Evolutionary conservation across 148 eudicot genomes (phyloP).

Genomic region (Pouteria glomerata): DNA sequence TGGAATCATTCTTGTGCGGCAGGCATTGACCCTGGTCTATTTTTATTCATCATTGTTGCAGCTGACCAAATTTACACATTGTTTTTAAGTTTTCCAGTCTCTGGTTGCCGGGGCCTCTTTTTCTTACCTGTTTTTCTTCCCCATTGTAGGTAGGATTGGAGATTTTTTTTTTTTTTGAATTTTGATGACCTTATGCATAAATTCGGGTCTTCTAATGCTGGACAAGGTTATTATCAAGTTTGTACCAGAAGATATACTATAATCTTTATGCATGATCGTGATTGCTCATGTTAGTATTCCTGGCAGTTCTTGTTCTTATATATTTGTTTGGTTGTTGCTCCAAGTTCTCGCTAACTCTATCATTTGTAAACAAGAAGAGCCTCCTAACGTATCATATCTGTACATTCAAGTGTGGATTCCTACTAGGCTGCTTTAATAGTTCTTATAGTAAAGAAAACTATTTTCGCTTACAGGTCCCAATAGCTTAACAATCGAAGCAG

Average conservation of each 20-base stretch:
- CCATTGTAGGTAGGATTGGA: not conserved
- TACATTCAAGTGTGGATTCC: not conserved
- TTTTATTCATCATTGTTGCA: not conserved
- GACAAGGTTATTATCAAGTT: too few relatives aligned
- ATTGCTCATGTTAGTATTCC: not conserved
- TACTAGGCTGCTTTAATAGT: not conserved
- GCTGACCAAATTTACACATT: not conserved
- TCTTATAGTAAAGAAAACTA: not conserved
- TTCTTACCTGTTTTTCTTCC: not conserved
- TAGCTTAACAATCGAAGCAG: not conserved
- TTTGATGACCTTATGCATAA: not conserved
- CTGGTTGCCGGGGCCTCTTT: not conserved
- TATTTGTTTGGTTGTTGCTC: not conserved
- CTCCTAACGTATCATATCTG: not conserved
- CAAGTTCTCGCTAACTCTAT: not conserved
- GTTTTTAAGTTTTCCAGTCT: not conserved
- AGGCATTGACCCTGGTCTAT: not conserved
- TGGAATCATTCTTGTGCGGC: not conserved
- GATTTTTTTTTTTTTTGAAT: not conserved
- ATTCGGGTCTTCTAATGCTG: not conserved
- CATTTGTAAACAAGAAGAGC: not conserved
- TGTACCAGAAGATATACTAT: not conserved
- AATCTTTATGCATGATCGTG: not conserved
- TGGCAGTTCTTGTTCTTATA: not conserved
- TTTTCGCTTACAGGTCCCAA: not conserved